A percentile compares a stretch with the other conserved stretches of the same genome.
These are phyloP conservation scores for Ogataea nakhonphanomensis DNA, from an alignment of 805 yeast genomes.

Conservation along the genomic window DNA sequence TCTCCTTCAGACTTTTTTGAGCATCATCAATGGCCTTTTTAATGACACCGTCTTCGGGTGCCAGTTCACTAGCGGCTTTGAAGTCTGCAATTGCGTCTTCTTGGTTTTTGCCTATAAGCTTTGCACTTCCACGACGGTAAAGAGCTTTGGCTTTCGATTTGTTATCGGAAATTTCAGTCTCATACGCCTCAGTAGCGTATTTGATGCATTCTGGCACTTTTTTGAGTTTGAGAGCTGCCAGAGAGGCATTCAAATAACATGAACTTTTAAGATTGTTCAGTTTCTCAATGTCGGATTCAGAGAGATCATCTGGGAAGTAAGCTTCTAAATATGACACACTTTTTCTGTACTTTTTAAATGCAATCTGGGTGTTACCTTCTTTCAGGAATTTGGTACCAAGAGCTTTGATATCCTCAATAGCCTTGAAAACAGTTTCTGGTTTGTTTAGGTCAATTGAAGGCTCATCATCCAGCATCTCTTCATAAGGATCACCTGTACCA, in stretches of 20 bases:
- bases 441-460: conserved; percentile 53
- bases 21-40: conserved; percentile 60
- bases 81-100: conserved; percentile 68
- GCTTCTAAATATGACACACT: conserved; percentile 67
- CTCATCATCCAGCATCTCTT: conserved; percentile 73
- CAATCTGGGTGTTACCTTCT: conserved; percentile 50
- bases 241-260: conserved; percentile 66
- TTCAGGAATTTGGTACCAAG: conserved; percentile 78
- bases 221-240: conserved; percentile 64
- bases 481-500: conserved; percentile 82
- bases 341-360: conserved; percentile 69
- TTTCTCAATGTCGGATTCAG: conserved; percentile 48
- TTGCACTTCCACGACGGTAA: conserved; percentile 81
- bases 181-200: conserved; percentile 66
- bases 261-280: conserved; percentile 58
- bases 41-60: conserved; percentile 74
- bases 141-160: conserved; percentile 79
- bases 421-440: conserved; percentile 65
- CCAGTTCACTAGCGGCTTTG: conserved; percentile 56
- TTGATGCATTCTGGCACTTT: conserved; percentile 51
- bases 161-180: conserved; percentile 54
- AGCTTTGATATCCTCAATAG: conserved; percentile 62
- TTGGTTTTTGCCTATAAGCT: conserved; percentile 57
- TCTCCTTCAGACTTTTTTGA: conserved; percentile 46
- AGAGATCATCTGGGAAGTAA: conserved; percentile 68